Evolutionary conservation across 2,329 filamentous ascomycete species (phyloP), one percentile per base, ranked within the genome.

Genomic region (Cryphonectria carpinicola): DNA sequence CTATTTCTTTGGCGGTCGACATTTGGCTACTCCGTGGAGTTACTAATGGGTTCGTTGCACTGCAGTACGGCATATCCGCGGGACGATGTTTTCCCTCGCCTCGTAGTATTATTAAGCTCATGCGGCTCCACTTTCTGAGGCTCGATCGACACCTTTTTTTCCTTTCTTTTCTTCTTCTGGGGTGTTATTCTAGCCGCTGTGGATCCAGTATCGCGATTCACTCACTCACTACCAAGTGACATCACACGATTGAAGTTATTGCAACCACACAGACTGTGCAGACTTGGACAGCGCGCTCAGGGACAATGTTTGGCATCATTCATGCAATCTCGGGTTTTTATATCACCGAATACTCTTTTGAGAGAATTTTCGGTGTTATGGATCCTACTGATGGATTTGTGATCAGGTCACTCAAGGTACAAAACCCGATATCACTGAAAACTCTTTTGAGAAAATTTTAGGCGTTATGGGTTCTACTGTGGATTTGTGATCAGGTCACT

Each of bases 121-220:
- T 61, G 28, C 28, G 58, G 58, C 19, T 32, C 58, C 58, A n/a
- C 58, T 61, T 37, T 61, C 5, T n/a, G 58, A 61, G 58, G 58
- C 58, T 61, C 17, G 32, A n/a, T 28, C 32, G 58, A 39, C 37
- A 10, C 1, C 11, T 10, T 11, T 11, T 39, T 11, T 39, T 39
- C 11, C 28, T 37, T 37, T 37, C 35, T 37, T 37, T 37, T 10
- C 35, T 13, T n/a, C 28, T 49, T 49, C 4, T 52, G 10, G 8
- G 56, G 32, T 60, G 32, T 32, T 37, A 10, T 35, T 37, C 58
- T 37, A 3, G 58, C 58, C 58, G 32, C 58, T 37, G 32, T 61
- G 32, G 58, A 13, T 61, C 32, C 58, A n/a, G 11, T 32, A 17
- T 56, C 52, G 28, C 54, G 5, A 32, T 14, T 58, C 54, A 35